Evolutionary conservation across 305 asterid species (phyloP).

Genomic region (Fraxinus angustifolia): DNA sequence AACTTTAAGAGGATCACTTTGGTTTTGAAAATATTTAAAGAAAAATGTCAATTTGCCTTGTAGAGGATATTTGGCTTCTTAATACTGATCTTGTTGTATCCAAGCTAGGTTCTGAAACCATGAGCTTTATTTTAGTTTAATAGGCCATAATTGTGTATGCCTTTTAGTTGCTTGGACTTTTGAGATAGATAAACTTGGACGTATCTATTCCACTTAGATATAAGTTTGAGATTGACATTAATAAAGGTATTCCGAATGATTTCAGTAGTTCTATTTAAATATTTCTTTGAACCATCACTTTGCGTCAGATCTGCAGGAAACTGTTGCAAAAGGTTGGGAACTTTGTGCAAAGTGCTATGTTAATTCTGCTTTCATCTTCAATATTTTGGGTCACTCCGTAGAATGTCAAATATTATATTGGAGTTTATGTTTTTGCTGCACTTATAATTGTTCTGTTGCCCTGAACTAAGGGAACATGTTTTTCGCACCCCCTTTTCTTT

Average conservation of each 20-base stretch:
- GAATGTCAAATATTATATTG: not conserved
- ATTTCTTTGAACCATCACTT: not conserved
- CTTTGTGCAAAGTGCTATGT: not conserved
- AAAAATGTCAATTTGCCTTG: not conserved
- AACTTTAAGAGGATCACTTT: not conserved
- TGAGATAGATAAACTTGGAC: not conserved
- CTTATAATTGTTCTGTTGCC: not conserved
- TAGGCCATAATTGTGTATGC: not conserved
- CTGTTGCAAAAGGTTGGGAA: not conserved
- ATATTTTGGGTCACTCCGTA: not conserved
- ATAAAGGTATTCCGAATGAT: not conserved
- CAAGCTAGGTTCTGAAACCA: not conserved
- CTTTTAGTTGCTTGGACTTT: not conserved
- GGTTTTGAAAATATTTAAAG: not conserved
- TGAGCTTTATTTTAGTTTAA: not conserved
- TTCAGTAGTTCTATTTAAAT: not conserved
- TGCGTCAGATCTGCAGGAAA: not conserved
- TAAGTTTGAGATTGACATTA: not conserved
- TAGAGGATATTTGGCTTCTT: not conserved
- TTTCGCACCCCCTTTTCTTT: not conserved
- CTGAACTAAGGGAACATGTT: not conserved
- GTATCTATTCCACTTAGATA: not conserved
- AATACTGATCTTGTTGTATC: conserved; percentile 1
- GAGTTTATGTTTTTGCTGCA: not conserved
- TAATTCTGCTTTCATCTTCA: not conserved